phyloP scores from a whole-genome alignment of 306 rosid species.

The Vigna nakashimae region DNA sequence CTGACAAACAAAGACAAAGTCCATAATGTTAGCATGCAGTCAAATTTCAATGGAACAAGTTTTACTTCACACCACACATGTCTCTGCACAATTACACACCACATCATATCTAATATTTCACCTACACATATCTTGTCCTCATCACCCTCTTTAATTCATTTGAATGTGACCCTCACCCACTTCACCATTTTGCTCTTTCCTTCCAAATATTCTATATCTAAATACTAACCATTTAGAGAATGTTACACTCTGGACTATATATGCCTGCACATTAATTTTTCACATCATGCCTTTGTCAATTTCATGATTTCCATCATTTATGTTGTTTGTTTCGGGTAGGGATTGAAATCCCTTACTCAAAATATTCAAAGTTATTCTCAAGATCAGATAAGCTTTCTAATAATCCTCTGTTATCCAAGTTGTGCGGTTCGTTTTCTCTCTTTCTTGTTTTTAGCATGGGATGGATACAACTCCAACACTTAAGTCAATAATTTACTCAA shows the following conservation, averaged over 20 bases:
- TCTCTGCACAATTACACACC: constrained; percentile 50
- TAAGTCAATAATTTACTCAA: too few relatives aligned
- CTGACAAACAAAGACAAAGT: constrained; percentile 35
- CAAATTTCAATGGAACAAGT: constrained; percentile 36
- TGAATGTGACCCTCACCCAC: constrained; percentile 34
- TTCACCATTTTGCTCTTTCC: constrained; percentile 15
- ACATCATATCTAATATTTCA: constrained; percentile 25
- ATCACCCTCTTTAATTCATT: constrained; percentile 30
- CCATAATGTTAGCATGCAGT: constrained; percentile 28
- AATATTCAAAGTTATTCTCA: too few relatives aligned
- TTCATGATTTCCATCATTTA: too few relatives aligned
- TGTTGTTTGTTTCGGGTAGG: too few relatives aligned
- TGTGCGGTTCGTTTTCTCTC: too few relatives aligned
- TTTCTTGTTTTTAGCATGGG: rapidly evolving
- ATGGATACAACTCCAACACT: too few relatives aligned
- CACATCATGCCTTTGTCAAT: neutral
- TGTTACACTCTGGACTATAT: neutral
- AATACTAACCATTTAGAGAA: neutral
- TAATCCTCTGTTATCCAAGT: too few relatives aligned
- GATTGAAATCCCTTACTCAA: too few relatives aligned
- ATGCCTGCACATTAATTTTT: neutral
- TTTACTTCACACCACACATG: constrained; percentile 51
- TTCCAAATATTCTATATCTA: neutral
- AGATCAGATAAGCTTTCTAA: too few relatives aligned
- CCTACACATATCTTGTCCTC: constrained; percentile 39